phyloP scores from a whole-genome alignment of 2,329 filamentous ascomycete species.

The Aspergillus fumigatus region DNA sequence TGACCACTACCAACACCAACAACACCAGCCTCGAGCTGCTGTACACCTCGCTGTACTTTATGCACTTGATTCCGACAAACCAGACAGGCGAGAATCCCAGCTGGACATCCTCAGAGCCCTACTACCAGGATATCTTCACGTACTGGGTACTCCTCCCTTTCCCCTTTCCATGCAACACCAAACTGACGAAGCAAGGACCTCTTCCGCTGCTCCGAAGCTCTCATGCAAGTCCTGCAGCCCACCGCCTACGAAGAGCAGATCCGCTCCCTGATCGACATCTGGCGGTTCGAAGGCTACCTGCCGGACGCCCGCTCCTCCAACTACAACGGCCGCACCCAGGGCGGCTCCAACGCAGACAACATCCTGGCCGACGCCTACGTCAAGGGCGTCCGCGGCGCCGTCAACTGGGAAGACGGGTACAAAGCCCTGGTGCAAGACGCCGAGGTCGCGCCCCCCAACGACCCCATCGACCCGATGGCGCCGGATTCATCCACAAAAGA shows the following conservation, averaged over 20 bases:
- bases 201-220: conserved; percentile 61
- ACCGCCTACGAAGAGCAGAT: conserved; percentile 60
- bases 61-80: conserved; percentile 65
- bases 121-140: conserved; percentile 68
- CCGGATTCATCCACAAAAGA: conserved; percentile 61
- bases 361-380: conserved; percentile 68
- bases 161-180: background rate
- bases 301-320: conserved; percentile 65
- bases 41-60: conserved; percentile 66
- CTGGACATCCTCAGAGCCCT: conserved; percentile 62
- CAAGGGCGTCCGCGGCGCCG: conserved; percentile 56
- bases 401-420: conserved; percentile 63
- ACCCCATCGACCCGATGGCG: conserved; percentile 50
- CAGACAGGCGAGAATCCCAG: conserved; percentile 66
- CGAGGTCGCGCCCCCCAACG: conserved; percentile 58
- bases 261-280: conserved; percentile 64
- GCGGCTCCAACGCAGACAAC: conserved; percentile 67
- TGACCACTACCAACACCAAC: conserved; percentile 57
- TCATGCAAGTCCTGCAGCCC: conserved; percentile 64
- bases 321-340: conserved; percentile 65
- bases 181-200: conserved; percentile 37
- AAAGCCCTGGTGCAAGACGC: conserved; percentile 64
- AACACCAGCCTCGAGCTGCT: conserved; percentile 54
- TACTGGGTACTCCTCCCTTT: conserved; percentile 48
- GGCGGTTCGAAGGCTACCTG: conserved; percentile 59